Percentiles rank a stretch among this genome's conserved stretches.
Evolutionary conservation across 495 filamentous ascomycete species (phyloP).

Genomic region (Collariella sp.): DNA sequence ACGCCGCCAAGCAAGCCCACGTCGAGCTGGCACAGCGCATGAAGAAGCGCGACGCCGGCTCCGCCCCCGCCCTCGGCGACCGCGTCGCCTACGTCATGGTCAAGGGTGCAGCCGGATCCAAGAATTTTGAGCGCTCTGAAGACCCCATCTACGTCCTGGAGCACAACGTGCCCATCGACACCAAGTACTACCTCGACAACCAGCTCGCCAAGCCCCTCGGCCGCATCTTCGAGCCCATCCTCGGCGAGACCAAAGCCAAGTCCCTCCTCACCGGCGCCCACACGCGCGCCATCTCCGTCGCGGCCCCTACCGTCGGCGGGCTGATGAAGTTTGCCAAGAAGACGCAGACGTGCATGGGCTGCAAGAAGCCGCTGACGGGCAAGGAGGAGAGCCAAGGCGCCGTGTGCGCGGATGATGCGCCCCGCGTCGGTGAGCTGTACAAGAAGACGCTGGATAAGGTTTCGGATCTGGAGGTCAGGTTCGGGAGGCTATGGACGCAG

Average conservation of each 20-base stretch:
- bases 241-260: constrained; percentile 81
- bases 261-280: constrained; percentile 81
- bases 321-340: constrained; percentile 98
- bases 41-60: constrained; percentile 91
- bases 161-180: constrained; percentile 96
- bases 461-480: constrained; percentile 84
- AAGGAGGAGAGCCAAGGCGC: constrained; percentile 76
- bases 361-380: constrained; percentile 83
- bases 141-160: constrained; percentile 96
- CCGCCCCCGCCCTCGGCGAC: constrained; percentile 88
- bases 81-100: constrained; percentile 98
- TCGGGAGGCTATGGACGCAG: constrained; percentile 93
- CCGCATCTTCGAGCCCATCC: constrained; percentile 94
- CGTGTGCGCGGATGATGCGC: constrained; percentile 76
- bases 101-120: constrained; percentile 78
- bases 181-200: constrained; percentile 98
- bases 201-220: constrained; percentile 90
- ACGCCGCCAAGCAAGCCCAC: constrained; percentile 87
- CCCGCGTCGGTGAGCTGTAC: constrained; percentile 85
- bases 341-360: constrained; percentile 96
- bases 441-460: constrained; percentile 81
- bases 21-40: constrained; percentile 90
- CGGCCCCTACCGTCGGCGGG: constrained; percentile 79
- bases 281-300: constrained; percentile 83
- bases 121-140: constrained; percentile 91